These are phyloP conservation scores for Psilocybe subaeruginosa DNA, from an alignment of 768 basidiomycete species.

Conservation along the genomic window DNA sequence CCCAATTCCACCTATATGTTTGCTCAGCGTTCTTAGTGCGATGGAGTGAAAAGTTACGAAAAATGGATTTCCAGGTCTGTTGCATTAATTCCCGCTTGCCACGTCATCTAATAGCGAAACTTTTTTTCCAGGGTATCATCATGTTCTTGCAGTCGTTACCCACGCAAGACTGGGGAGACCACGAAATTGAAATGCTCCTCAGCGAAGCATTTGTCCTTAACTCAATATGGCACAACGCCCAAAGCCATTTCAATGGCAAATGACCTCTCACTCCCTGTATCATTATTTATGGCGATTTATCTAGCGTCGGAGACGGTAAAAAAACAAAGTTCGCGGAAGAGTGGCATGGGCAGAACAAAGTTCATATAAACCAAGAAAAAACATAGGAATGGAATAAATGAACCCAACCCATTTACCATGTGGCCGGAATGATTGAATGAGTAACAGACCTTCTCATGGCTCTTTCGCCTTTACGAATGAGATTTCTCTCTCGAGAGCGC, in stretches of 20 bases:
- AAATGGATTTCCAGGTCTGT: slow-evolving; percentile 97
- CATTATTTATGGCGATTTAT: slow-evolving; percentile 15
- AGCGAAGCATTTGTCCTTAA: slow-evolving; percentile 95
- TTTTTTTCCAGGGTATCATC: slow-evolving; percentile 80
- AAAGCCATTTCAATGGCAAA: slow-evolving; percentile 79
- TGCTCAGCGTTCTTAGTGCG: slow-evolving; percentile 96
- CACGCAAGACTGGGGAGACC: slow-evolving; percentile 93
- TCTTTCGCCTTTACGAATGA: slow-evolving; percentile 47
- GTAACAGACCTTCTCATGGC: background rate
- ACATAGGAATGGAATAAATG: background rate
- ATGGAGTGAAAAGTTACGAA: slow-evolving; percentile 91
- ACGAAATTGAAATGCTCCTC: slow-evolving; percentile 93
- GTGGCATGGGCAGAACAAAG: background rate
- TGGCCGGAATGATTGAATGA: too few relatives aligned
- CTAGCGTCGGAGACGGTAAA: slow-evolving; percentile 6
- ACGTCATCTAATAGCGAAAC: slow-evolving; percentile 1
- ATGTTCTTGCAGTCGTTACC: slow-evolving; percentile 96
- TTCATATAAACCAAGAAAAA: background rate
- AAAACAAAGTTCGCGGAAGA: background rate
- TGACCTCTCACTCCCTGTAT: slow-evolving; percentile 22
- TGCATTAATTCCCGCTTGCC: background rate
- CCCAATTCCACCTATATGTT: slow-evolving; percentile 97
- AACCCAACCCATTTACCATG: background rate
- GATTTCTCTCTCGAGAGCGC: slow-evolving; percentile 65
- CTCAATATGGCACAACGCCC: slow-evolving; percentile 92